Conservation (phyloP, 2,329 filamentous ascomycete genomes). For the Xylariaceae sp. region DNA sequence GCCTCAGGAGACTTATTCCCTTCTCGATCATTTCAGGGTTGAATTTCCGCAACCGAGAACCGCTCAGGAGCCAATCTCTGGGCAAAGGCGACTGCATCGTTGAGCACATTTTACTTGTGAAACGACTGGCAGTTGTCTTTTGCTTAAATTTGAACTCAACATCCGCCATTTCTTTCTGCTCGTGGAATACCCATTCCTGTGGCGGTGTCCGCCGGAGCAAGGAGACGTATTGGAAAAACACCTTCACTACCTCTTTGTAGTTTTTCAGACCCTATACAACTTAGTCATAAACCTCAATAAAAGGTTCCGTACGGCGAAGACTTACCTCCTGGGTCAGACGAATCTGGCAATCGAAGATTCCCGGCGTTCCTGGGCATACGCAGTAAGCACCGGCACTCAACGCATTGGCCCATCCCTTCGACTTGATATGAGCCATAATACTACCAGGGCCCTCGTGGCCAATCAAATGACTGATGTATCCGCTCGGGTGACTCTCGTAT, state of each 20-base stretch:
- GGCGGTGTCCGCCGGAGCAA: slow-evolving; percentile 75
- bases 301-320: not conserved
- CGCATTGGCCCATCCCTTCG: slow-evolving; percentile 82
- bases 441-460: slow-evolving; percentile 91
- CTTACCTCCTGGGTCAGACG: slow-evolving; percentile 74
- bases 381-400: slow-evolving; percentile 71
- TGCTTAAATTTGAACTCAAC: slow-evolving; percentile 94
- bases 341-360: slow-evolving; percentile 73
- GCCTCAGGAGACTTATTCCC: slow-evolving; percentile 66
- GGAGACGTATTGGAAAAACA: slow-evolving; percentile 86
- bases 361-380: slow-evolving; percentile 70
- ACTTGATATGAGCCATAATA: slow-evolving; percentile 83
- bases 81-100: slow-evolving; percentile 90
- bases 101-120: slow-evolving; percentile 77
- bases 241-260: slow-evolving; percentile 76
- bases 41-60: slow-evolving; percentile 71
- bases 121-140: slow-evolving; percentile 82
- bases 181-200: slow-evolving; percentile 89
- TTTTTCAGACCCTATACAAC: slow-evolving; percentile 58
- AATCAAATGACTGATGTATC: slow-evolving; percentile 83
- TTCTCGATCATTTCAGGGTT: slow-evolving; percentile 70
- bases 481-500: slow-evolving; percentile 74
- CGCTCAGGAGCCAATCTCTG: slow-evolving; percentile 82
- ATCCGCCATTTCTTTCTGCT: slow-evolving; percentile 84
- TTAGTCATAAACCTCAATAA: slow-evolving; percentile 9